phyloP scores from a whole-genome alignment of 495 filamentous ascomycete species.

The Lindgomyces ingoldianus region DNA sequence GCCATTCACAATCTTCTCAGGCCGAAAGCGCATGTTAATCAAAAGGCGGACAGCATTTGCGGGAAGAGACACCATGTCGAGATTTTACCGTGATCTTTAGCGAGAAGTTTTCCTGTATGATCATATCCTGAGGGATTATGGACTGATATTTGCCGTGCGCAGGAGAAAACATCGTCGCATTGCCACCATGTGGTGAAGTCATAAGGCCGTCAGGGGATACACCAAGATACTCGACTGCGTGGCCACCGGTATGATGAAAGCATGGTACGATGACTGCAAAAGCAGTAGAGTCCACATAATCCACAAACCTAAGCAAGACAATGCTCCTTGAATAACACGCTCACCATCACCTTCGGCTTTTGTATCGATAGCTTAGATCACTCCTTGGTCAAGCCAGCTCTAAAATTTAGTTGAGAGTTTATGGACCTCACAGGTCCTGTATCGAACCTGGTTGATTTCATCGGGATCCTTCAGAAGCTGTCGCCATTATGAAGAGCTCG shows the following conservation, averaged over 20 bases:
- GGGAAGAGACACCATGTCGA: conserved; percentile 1
- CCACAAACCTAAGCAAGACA: conserved; percentile 10
- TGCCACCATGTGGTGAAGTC: conserved; percentile 3
- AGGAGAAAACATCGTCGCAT: conserved; percentile 18
- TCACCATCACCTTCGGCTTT: conserved; percentile 10
- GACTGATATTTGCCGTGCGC: background rate
- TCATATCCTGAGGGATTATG: background rate
- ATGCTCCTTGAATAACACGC: conserved; percentile 12
- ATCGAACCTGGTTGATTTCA: conserved; percentile 15
- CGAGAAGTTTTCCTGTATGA: background rate
- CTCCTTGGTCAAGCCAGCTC: background rate
- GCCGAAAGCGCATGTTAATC: conserved; percentile 8
- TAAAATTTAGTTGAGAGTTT: background rate
- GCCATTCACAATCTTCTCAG: conserved; percentile 1
- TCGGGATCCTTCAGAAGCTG: conserved; percentile 1
- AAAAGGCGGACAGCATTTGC: conserved; percentile 9
- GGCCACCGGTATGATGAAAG: conserved; percentile 13
- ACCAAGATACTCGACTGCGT: conserved; percentile 4
- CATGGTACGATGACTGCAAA: conserved; percentile 5
- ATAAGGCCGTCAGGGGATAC: conserved; percentile 8
- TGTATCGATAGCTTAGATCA: conserved; percentile 1
- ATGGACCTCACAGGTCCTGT: conserved; percentile 11
- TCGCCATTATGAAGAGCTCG: background rate
- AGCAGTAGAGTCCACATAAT: conserved; percentile 2
- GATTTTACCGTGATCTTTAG: background rate